A percentile compares a stretch with the other conserved stretches of the same genome.
Conservation (phyloP, 768 basidiomycete species). For the Podaxis pistillaris region DNA sequence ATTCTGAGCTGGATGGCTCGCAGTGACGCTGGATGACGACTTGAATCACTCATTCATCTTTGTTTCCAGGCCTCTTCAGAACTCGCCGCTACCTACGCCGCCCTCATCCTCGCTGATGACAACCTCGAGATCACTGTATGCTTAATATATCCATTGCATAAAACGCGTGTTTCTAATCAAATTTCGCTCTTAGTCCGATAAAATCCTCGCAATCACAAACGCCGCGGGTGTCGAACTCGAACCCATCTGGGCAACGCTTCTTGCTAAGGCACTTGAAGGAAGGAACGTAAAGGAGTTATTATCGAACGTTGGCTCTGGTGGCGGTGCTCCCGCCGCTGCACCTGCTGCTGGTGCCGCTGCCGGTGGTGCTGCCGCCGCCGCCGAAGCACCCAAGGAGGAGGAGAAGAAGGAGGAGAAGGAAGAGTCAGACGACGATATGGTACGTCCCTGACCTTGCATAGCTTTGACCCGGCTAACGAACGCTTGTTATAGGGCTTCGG, state of each 20-base stretch:
- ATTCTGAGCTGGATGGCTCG: slow-evolving; percentile 7
- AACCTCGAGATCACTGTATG: slow-evolving; percentile 95
- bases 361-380: slow-evolving; percentile 68
- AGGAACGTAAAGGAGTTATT: slow-evolving; percentile 97
- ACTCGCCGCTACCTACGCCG: slow-evolving; percentile 93
- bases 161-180: slow-evolving; percentile 11
- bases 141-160: slow-evolving; percentile 20
- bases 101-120: slow-evolving; percentile 98
- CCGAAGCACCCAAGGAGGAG: slow-evolving; percentile 81
- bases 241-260: slow-evolving; percentile 95
- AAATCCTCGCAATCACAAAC: slow-evolving; percentile 79
- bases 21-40: slow-evolving; percentile 9
- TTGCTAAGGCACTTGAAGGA: slow-evolving; percentile 97
- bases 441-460: slow-evolving; percentile 31
- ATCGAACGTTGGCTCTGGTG: slow-evolving; percentile 92
- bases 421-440: slow-evolving; percentile 90
- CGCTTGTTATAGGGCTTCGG: slow-evolving; percentile 74
- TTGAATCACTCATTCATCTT: slow-evolving; percentile 15
- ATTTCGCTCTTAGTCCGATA: slow-evolving; percentile 66
- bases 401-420: slow-evolving; percentile 67
- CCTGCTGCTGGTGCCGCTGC: slow-evolving; percentile 57
- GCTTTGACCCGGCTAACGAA: background rate
- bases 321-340: slow-evolving; percentile 69
- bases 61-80: slow-evolving; percentile 52
- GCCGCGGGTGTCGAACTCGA: slow-evolving; percentile 88